These are phyloP conservation scores for Mycena citricolor DNA, from an alignment of 1,284 basidiomycete species.

Conservation along the genomic window DNA sequence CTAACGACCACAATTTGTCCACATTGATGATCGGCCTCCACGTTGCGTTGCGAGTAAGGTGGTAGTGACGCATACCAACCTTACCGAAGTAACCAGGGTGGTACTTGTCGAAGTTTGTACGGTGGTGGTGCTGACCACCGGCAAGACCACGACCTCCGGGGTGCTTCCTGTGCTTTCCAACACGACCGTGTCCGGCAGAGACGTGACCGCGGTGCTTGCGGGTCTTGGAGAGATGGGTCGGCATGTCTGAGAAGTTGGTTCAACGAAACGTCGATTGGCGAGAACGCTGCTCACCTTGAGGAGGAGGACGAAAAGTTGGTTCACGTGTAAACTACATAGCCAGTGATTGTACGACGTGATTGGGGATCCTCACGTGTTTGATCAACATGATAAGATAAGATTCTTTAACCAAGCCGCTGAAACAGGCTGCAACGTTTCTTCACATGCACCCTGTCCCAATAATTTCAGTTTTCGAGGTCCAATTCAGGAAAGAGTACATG, in stretches of 20 bases:
- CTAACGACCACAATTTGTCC: conserved; percentile 87
- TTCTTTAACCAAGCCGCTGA: not conserved
- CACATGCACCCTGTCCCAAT: too few species aligned
- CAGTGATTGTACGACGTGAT: not conserved
- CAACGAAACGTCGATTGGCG: not conserved
- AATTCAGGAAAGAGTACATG: too few species aligned
- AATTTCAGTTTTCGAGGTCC: too few species aligned
- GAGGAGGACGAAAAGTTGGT: not conserved
- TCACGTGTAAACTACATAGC: not conserved
- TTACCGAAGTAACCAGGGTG: conserved; percentile 99
- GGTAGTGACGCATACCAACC: conserved; percentile 99
- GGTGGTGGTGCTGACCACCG: conserved; percentile 99
- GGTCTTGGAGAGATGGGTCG: conserved; percentile 92
- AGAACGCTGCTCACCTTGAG: not conserved
- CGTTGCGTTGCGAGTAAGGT: conserved; percentile 87
- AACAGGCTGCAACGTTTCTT: too few species aligned
- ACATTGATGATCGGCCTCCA: conserved; percentile 97
- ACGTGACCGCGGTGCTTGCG: conserved; percentile 99
- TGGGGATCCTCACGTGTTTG: not conserved
- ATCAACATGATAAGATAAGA: not conserved
- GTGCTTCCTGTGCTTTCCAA: conserved; percentile 99
- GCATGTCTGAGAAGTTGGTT: conserved; percentile 61
- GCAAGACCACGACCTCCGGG: conserved; percentile 99
- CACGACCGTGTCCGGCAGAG: conserved; percentile 98
- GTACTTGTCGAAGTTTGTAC: conserved; percentile 92